Evolutionary conservation across 2,329 filamentous ascomycete species (phyloP).

Genomic region (Cladosporium sp.): DNA sequence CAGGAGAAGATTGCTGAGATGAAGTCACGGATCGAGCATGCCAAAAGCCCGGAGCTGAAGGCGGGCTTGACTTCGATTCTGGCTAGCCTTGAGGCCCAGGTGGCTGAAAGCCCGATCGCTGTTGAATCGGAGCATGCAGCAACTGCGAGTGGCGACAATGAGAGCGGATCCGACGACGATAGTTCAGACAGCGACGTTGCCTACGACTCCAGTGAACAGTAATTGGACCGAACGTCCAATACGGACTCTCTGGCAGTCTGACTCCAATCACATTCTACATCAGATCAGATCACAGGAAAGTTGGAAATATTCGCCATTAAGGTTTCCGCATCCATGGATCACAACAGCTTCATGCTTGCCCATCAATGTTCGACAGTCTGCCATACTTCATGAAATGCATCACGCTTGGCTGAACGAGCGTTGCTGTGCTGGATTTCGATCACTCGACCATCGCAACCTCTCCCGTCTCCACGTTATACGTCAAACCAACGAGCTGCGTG

Average conservation of each 20-base stretch:
- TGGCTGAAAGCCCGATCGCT: neutral
- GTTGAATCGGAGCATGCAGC: neutral
- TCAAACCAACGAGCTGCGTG: conserved; percentile 17
- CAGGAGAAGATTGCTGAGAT: conserved; percentile 14
- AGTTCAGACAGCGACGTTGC: neutral
- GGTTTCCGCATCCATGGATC: neutral
- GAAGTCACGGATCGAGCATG: conserved; percentile 2
- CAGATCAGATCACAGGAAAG: neutral
- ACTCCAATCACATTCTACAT: neutral
- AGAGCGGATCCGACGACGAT: neutral
- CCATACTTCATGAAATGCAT: neutral
- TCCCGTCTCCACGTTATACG: conserved; percentile 18
- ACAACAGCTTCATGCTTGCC: neutral
- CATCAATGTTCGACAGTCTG: neutral
- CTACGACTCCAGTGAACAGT: conserved; percentile 4
- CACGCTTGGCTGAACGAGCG: neutral
- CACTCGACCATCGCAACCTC: conserved; percentile 4
- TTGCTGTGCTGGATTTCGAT: neutral
- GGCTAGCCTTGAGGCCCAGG: conserved; percentile 4
- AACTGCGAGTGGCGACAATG: neutral
- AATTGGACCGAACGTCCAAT: neutral
- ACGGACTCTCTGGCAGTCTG: neutral
- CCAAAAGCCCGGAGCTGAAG: conserved; percentile 10
- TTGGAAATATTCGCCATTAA: neutral
- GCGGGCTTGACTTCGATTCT: conserved; percentile 13